Conservation (phyloP, 1,284 basidiomycete species). For the Cutaneotrichosporon sp. region DNA sequence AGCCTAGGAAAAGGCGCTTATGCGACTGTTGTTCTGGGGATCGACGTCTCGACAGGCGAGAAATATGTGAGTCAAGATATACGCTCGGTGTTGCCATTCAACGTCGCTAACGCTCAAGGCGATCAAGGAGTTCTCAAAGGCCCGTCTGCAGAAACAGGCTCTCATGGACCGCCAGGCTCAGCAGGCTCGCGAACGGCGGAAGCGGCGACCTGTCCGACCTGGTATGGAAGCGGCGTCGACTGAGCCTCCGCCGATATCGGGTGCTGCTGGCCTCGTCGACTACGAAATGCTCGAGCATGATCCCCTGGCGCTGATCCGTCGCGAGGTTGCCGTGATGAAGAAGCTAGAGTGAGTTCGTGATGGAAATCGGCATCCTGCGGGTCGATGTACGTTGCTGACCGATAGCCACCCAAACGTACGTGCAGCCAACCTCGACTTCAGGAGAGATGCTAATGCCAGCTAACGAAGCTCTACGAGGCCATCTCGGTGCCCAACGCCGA, state of each 20-base stretch:
- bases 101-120: conserved; percentile 22
- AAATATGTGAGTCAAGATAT: conserved; percentile 42
- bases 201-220: conserved; percentile 1
- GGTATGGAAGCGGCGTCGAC: background rate
- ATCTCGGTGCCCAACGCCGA: conserved; percentile 55
- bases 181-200: conserved; percentile 11
- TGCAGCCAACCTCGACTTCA: background rate
- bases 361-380: too few species aligned
- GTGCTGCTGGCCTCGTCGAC: background rate
- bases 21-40: conserved; percentile 45
- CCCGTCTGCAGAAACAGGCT: conserved; percentile 40
- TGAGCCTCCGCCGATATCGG: background rate
- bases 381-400: background rate
- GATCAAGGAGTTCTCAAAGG: conserved; percentile 50
- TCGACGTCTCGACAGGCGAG: conserved; percentile 43
- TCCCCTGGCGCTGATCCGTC: conserved; percentile 44
- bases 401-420: conserved; percentile 47
- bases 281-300: conserved; percentile 20
- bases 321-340: conserved; percentile 51
- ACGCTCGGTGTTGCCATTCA: background rate
- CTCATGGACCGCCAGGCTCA: conserved; percentile 31
- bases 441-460: conserved; percentile 33
- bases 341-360: conserved; percentile 49
- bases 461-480: conserved; percentile 55
- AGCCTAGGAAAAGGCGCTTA: conserved; percentile 48